phyloP scores from a whole-genome alignment of 148 eudicot genomes.

The Spergularia bocconei region DNA sequence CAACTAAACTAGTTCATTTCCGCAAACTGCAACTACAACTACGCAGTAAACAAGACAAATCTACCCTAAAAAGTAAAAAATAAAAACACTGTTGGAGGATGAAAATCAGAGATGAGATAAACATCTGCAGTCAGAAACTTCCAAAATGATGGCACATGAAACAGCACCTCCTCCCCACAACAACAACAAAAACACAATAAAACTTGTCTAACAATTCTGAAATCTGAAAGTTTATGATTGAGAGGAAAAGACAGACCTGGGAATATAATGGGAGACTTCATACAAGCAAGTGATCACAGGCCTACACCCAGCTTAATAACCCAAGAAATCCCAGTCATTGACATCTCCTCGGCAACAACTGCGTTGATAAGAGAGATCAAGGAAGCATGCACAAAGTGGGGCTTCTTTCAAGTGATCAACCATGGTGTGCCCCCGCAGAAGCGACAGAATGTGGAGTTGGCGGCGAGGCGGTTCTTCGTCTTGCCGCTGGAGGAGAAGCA shows the following conservation, averaged over 20 bases:
- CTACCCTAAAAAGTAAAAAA: background rate
- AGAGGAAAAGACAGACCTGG: too few species aligned
- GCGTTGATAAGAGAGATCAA: constrained; percentile 33
- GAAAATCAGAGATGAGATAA: background rate
- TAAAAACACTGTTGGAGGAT: background rate
- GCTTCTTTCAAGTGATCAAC: constrained; percentile 64
- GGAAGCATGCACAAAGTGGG: constrained; percentile 60
- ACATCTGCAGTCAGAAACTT: constrained; percentile 5
- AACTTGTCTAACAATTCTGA: too few species aligned
- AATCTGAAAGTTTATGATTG: too few species aligned
- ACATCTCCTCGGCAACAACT: constrained; percentile 33
- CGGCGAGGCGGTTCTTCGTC: constrained; percentile 41
- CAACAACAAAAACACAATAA: background rate
- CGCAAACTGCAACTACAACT: background rate
- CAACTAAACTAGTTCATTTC: too few species aligned
- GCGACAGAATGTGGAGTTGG: constrained; percentile 32
- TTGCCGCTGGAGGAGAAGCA: constrained; percentile 51
- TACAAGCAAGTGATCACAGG: constrained; percentile 47
- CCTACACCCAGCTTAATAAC: constrained; percentile 26
- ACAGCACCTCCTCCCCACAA: background rate
- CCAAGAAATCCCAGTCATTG: constrained; percentile 53
- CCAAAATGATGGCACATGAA: constrained; percentile 21
- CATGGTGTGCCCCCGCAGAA: constrained; percentile 50
- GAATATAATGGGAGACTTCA: constrained; percentile 42
- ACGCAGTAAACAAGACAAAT: constrained; percentile 7